phyloP scores from a whole-genome alignment of 139 green algal genomes.

The Ostreobium quekettii region DNA sequence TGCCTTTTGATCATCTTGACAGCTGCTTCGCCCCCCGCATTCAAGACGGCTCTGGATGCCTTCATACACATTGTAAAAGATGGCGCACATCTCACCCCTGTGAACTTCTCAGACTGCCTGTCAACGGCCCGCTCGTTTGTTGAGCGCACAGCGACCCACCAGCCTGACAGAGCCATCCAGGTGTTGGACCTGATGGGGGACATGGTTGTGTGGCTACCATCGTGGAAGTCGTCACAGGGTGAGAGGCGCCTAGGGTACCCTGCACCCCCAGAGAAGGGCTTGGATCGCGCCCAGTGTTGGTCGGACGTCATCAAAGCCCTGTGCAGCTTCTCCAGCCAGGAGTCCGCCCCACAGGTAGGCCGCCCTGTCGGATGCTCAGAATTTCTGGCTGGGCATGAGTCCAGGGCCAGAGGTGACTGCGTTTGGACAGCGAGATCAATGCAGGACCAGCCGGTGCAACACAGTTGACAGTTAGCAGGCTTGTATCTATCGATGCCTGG shows the following conservation, averaged over 20 bases:
- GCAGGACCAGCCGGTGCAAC: background rate
- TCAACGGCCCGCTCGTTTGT: background rate
- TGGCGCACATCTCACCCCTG: conserved; percentile 7
- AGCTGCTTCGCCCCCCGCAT: background rate
- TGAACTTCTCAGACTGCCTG: conserved; percentile 7
- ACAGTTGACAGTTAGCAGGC: background rate
- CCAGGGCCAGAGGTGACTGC: background rate
- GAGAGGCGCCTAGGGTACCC: background rate
- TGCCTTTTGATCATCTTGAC: conserved; percentile 1
- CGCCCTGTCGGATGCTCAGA: too few relatives aligned
- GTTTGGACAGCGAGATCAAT: background rate
- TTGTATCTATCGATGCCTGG: too few relatives aligned
- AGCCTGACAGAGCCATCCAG: background rate
- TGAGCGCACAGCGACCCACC: background rate
- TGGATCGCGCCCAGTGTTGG: background rate
- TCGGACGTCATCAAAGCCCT: background rate
- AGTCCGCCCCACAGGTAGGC: background rate
- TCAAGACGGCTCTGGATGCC: background rate
- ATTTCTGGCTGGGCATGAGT: background rate
- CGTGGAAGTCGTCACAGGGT: background rate
- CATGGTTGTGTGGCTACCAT: background rate
- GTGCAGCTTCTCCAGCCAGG: background rate
- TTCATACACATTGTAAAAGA: conserved; percentile 6
- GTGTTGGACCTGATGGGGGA: background rate
- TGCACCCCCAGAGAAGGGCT: background rate